Base-by-base conservation (phyloP, 192 early-diverging fungal genomes). In the Coemansia asiatica region DNA sequence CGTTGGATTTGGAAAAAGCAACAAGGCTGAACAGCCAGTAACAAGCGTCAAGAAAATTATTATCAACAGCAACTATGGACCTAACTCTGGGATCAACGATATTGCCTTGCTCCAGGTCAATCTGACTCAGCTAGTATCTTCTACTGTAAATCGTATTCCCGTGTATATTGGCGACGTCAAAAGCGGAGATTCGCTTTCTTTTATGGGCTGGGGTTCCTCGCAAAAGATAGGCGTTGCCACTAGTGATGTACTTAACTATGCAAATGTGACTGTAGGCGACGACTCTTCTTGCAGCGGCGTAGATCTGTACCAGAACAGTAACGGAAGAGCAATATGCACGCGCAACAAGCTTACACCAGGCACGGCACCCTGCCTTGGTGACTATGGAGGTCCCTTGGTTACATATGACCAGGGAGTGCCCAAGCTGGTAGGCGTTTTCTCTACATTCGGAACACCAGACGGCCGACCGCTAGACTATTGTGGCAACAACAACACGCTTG, bases 91-190 rank as follows among this genome's bases (percentile, higher is more conserved):
- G 21, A 49, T 72, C 22, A 67, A 77, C 63, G 69, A 77, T 33
- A 77, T 77, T 35, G 75, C 75, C 5, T 47, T 77, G 58, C 61
- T 77, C 12, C 75, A 77, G 36, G 75, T 77, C 4, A 60, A 72
- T 35, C 56, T 72, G 25, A 28, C 69, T 15, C 27, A 47, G 21
- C 28, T 50, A 9, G 44, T 68, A 25, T 77, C 75, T 19, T 22
- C 36, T 19, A 57, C 31, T 1, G 69, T 77, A 6, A 72, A 72
- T 51, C 50, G 75, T 47, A 67, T 77, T 13, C 75, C 75, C 0
- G 64, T 77, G 4, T 69, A 77, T 28, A 53, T 66, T 33, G 75
- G 75, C 48, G 61, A 65, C 29, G 31, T 77, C 19, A 27, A 68
- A 22, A 67, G 51, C 19, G 66, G 62, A 21, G 69, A 77, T 44